Base-by-base conservation (phyloP, 1,284 basidiomycete genomes). In the Rhodotorula sp. region DNA sequence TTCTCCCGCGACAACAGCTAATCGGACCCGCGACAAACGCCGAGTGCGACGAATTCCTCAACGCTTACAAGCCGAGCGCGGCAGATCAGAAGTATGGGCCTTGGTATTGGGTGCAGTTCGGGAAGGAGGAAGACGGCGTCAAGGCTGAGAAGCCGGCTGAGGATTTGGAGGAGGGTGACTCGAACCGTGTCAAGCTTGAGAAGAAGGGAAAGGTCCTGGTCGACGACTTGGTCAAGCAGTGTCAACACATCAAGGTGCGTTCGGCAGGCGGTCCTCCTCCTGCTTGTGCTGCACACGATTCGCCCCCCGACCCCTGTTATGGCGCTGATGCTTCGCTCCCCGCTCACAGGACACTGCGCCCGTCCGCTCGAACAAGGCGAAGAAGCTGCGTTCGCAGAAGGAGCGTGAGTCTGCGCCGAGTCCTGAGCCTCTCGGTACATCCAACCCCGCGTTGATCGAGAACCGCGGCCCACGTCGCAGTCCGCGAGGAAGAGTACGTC, bases 291-390 rank as follows among this genome's bases (percentile, higher is more conserved):
- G 7, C 13, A 3, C 17, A 17, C 0, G 29, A 30, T 61, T 22
- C 13, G n/a, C n/a, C n/a, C n/a, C n/a, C n/a, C n/a, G n/a, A n/a
- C n/a, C n/a, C n/a, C n/a, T n/a, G n/a, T n/a, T n/a, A 19, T 24
- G 19, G 10, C 7, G 30, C 10, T 27, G 8, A 22, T 9, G 24
- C 17, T 5, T 24, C n/a, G 10, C 22, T 13, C 11, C 4, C 5
- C 39, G 4, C 11, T 30, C 20, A 17, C 52, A 73, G 62, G 66
- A 32, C 11, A 64, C 57, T 9, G 72, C 74, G 39, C 73, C 73
- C 6, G 59, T 66, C 24, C 64, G 72, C 29, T 70, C 58, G 9
- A 75, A 72, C 51, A 75, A 76, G 48, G 54, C 56, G 44, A 61
- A 63, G 32, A 70, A 72, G 20, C 47, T 58, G 19, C 59, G 66